A percentile compares a stretch with the other conserved stretches of the same genome.
phyloP scores from a whole-genome alignment of 2,329 filamentous ascomycete genomes.

The Aureobasidium musti region DNA sequence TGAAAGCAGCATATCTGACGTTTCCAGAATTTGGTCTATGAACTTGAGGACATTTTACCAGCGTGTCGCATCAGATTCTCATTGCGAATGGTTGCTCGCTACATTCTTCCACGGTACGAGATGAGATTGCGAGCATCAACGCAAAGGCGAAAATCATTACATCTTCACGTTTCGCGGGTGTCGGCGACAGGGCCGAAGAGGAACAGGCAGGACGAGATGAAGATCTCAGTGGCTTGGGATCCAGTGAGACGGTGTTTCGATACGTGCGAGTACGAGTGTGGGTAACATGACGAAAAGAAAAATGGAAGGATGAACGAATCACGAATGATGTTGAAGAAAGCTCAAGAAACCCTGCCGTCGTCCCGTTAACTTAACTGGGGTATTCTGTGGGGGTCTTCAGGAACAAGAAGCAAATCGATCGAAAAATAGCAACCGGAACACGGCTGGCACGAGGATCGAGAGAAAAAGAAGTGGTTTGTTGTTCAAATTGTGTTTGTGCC shows the following conservation, averaged over 20 bases:
- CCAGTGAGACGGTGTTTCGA: neutral
- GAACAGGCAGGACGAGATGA: neutral
- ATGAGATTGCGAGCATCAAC: neutral
- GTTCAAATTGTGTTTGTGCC: neutral
- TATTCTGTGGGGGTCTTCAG: slow-evolving; percentile 9
- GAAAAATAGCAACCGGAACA: slow-evolving; percentile 19
- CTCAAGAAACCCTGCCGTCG: slow-evolving; percentile 8
- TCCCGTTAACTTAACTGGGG: slow-evolving; percentile 9
- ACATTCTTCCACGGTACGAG: no score
- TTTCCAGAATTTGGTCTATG: neutral
- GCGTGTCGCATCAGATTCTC: neutral
- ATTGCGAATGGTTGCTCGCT: neutral
- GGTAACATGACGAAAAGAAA: slow-evolving; percentile 20
- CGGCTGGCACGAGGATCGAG: slow-evolving; percentile 5
- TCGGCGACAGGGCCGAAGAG: slow-evolving; percentile 15
- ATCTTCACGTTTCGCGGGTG: neutral
- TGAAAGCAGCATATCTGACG: neutral
- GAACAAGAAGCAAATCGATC: slow-evolving; percentile 9
- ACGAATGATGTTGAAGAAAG: slow-evolving; percentile 21
- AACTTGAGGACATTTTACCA: neutral
- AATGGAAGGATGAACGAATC: slow-evolving; percentile 9
- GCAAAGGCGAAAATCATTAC: neutral
- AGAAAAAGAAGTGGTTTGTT: neutral
- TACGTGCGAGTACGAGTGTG: slow-evolving; percentile 21
- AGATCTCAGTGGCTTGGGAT: neutral